phyloP scores from a whole-genome alignment of 75 land plant genomes.

The Sequoia sempervirens region DNA sequence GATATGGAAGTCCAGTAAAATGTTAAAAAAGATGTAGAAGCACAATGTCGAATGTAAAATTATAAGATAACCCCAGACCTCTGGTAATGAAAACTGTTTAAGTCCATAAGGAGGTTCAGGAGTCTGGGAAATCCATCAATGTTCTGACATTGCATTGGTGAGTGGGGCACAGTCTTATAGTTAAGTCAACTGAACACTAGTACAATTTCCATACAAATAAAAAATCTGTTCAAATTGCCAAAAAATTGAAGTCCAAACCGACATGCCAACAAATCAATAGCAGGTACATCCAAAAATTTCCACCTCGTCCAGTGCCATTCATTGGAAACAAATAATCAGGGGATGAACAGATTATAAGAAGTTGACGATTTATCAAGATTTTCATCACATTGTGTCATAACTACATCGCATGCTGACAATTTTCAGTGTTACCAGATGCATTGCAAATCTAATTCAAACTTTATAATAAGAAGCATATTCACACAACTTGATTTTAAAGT shows the following conservation, averaged over 20 bases:
- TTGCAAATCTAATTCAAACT: too few species aligned
- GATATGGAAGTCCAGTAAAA: background rate
- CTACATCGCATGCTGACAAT: too few species aligned
- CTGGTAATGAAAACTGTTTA: background rate
- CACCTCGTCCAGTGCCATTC: too few species aligned
- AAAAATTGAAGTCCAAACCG: too few species aligned
- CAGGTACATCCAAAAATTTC: background rate
- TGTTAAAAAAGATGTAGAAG: background rate
- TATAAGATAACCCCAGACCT: background rate
- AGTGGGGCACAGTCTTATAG: background rate
- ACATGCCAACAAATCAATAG: too few species aligned
- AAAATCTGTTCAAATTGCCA: background rate
- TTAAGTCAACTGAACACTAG: background rate
- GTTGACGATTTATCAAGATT: too few species aligned
- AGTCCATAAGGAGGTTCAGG: background rate
- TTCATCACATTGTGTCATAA: too few species aligned
- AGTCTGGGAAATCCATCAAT: background rate
- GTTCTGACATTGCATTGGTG: background rate
- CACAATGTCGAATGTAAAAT: background rate
- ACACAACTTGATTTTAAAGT: too few species aligned
- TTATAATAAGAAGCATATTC: too few species aligned
- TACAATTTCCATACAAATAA: background rate
- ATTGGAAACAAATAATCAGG: too few species aligned
- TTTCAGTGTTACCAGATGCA: too few species aligned
- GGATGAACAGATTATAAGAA: too few species aligned